Evolutionary conservation across 176 grass and related monocot species (phyloP), one percentile per base, ranked within the genome.

Genomic region (Carex parvula): DNA sequence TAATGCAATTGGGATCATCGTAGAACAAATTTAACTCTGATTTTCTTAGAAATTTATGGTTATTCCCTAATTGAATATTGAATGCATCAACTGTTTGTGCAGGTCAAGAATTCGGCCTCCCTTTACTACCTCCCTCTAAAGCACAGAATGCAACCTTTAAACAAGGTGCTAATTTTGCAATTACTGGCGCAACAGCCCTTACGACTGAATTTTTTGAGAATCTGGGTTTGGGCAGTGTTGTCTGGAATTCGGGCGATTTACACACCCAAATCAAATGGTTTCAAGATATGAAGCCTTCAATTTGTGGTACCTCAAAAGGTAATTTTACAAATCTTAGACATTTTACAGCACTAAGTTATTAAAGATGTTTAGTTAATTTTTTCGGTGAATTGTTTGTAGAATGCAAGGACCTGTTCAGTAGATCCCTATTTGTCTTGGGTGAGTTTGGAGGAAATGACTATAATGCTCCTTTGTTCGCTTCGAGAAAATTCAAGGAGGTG

Each of bases 231-330:
- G 90, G 90, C 29, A 56, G 35, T 3, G 83, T 78, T 63, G 64
- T 97, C 55, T 97, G 94, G 94, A 91, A 94, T 89, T 94, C 92
- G 0, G 94, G 90, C 22, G 86, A 88, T 33, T 84, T 97, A 61
- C 84, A 87, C 88, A 89, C 89, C 22, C 94, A 97, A 92, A 94
- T 97, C 85, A 87, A 94, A 85, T 97, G 92, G 94, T 97, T 97
- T 87, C 86, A 92, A 24, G 83, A 90, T 58, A 86, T 94, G 88
- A 97, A 89, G 73, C 90, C 92, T n/a, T 92, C 89, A 50, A 82
- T 97, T 79, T 97, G 94, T 89, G 90, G 89, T 53, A 84, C 86
- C 29, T 81, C 88, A 16, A 4, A 84, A 88, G 94, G 94, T 97
- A 81, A 63, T 78, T 50, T 84, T 48, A 20, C 52, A 70, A 54